Percentiles rank a stretch among this genome's conserved stretches.
Evolutionary conservation across 73 alveolate species (phyloP).

Genomic region (Tetrahymena borealis): DNA sequence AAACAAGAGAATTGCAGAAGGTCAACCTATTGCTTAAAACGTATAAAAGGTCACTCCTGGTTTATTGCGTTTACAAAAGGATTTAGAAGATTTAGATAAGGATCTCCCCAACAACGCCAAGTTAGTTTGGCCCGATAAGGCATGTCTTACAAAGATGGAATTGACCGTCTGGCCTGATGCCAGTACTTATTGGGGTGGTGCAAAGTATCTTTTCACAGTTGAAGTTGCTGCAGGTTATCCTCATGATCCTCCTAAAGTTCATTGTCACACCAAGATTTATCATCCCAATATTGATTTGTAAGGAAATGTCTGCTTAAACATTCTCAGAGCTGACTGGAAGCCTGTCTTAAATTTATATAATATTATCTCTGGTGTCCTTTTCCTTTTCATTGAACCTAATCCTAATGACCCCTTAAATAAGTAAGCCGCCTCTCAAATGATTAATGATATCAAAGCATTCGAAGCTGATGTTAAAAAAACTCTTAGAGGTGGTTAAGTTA

Average conservation of each 20-base stretch:
- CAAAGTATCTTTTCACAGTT: constrained; percentile 72
- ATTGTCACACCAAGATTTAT: constrained; percentile 89
- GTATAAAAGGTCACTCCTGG: neutral
- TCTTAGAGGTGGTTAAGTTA: constrained; percentile 30
- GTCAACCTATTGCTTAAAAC: neutral
- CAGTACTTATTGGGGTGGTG: constrained; percentile 76
- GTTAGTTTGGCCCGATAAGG: neutral
- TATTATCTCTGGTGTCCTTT: constrained; percentile 71
- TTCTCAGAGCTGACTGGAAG: constrained; percentile 93
- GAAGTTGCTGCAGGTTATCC: constrained; percentile 80
- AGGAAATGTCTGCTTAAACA: constrained; percentile 92
- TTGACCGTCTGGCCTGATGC: constrained; percentile 30
- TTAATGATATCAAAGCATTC: constrained; percentile 7
- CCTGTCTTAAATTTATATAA: constrained; percentile 81
- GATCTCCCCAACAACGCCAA: constrained; percentile 4
- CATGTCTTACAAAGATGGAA: neutral
- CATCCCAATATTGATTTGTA: constrained; percentile 92
- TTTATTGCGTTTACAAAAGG: neutral
- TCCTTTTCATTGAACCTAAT: constrained; percentile 86
- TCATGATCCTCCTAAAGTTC: constrained; percentile 88
- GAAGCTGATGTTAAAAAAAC: constrained; percentile 17
- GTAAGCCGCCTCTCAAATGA: constrained; percentile 73
- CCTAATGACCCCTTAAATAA: constrained; percentile 92
- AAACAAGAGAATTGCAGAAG: neutral
- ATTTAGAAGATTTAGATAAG: neutral